Base-by-base conservation (phyloP, 108 stramenopile genomes). In the Licmophora abbreviata region DNA sequence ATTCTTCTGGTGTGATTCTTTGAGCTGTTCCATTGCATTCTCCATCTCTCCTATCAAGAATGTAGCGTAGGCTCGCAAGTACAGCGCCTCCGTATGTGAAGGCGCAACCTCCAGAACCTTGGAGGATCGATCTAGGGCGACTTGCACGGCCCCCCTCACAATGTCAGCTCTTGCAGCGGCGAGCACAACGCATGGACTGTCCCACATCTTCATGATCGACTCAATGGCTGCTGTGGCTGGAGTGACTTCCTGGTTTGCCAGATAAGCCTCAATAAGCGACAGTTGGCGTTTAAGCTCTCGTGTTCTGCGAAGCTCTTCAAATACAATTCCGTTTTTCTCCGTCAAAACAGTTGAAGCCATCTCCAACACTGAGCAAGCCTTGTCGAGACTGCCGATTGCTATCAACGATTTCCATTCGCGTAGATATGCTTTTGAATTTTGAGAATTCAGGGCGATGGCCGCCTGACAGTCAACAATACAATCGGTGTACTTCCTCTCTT, bases 381-480 rank as follows among this genome's bases (percentile, higher is more conserved):
- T 59, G 4, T 69, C 68, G 44, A 76, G 63, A n/a, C 52, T 35
- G 41, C 74, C 74, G 14, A 76, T 44, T 28, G 68, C 74, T 67
- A 76, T 76, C 9, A 69, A 63, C 7, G 74, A 68, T 40, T 67
- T 46, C 68, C 68, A 69, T 48, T 69, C 69, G 26, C 74, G 68
- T 50, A 76, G 66, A 48, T 65, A 76, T 0, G 61, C 64, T 31
- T 76, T 76, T 17, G 68, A 64, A 48, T 76, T 58, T 32, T 53
- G 58, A 22, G 68, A 58, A 44, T 69, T 60, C 25, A 56, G 56
- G 44, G 62, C 64, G 7, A 76, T 29, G 10, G 74, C 64, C 33
- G 64, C 59, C 27, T 76, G 56, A 41, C 74, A 76, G 48, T 76
- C 74, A 10, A 54, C 20, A 1, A 69, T 63, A 27, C 67, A 68